Percentiles rank a stretch among this genome's conserved stretches.
Conservation (phyloP, 352 stramenopile species). For the Globisporangium emineosum region DNA sequence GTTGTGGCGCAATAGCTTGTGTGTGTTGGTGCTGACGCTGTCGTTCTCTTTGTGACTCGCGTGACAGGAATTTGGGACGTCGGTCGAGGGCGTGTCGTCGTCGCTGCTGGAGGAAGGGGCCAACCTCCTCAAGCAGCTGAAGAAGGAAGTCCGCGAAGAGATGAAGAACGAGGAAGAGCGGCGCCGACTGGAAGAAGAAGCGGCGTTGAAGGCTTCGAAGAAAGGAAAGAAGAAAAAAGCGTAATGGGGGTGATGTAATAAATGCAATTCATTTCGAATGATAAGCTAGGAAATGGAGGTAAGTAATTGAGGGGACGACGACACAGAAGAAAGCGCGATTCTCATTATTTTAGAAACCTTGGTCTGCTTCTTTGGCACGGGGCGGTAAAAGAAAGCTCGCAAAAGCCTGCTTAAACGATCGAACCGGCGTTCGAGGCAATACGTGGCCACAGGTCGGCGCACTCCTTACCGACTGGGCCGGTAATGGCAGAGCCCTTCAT, state of each 20-base stretch:
- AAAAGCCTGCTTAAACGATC: slow-evolving; percentile 94
- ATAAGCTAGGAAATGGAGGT: not conserved
- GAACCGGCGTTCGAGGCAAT: slow-evolving; percentile 99
- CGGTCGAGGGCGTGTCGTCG: slow-evolving; percentile 48
- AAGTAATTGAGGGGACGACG: not conserved
- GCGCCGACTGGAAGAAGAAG: slow-evolving; percentile 65
- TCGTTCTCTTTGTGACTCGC: not conserved
- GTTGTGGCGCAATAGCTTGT: not conserved
- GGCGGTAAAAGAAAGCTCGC: not conserved
- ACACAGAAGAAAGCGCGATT: slow-evolving; percentile 29
- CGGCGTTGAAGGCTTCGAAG: slow-evolving; percentile 68
- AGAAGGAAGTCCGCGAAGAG: slow-evolving; percentile 81
- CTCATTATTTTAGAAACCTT: slow-evolving; percentile 20
- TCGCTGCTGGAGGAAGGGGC: slow-evolving; percentile 57
- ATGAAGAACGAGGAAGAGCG: slow-evolving; percentile 73
- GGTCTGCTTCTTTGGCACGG: not conserved
- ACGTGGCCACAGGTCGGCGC: slow-evolving; percentile 99
- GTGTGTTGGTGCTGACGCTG: not conserved
- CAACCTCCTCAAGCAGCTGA: slow-evolving; percentile 67
- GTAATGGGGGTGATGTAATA: slow-evolving; percentile 17
- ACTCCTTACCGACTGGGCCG: slow-evolving; percentile 99
- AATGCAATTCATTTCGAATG: slow-evolving; percentile 5
- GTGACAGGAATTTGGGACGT: slow-evolving; percentile 33
- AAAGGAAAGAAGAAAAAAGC: slow-evolving; percentile 82
- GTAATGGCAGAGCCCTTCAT: slow-evolving; percentile 99